A percentile compares a stretch with the other conserved stretches of the same genome.
These are phyloP conservation scores for Tetradesmus obliquus DNA, from an alignment of 139 green algal genomes.

Conservation along the genomic window DNA sequence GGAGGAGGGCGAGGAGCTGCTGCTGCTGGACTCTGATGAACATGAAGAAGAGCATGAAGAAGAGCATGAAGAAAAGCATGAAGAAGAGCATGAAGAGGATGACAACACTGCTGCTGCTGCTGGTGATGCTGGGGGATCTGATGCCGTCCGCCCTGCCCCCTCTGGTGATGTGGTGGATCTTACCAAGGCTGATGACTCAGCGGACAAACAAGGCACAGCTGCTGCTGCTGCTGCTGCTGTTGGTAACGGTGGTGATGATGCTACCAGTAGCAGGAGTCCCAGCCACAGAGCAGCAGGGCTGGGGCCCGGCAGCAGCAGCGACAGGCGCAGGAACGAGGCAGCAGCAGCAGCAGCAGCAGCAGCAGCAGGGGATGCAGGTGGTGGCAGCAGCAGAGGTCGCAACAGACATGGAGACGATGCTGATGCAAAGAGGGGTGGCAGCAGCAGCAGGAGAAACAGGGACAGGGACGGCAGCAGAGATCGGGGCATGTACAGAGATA, in stretches of 20 bases:
- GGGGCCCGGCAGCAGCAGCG: background rate
- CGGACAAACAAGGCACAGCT: background rate
- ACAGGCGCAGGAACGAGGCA: background rate
- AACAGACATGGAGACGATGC: background rate
- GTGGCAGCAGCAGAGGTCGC: background rate
- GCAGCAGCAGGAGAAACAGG: background rate
- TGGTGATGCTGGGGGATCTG: background rate
- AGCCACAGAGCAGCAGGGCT: background rate
- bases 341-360: background rate
- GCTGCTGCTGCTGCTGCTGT: background rate
- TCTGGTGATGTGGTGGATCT: background rate
- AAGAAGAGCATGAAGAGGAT: background rate
- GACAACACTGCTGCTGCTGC: background rate
- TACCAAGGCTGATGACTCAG: background rate
- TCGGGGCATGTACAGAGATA: background rate
- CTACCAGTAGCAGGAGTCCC: background rate
- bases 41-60: background rate
- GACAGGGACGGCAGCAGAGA: background rate
- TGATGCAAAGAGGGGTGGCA: background rate
- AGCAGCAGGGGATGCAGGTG: background rate
- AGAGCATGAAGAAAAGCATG: too few relatives aligned
- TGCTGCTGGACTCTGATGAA: background rate
- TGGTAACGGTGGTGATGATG: background rate
- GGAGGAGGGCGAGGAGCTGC: background rate
- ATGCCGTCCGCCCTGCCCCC: background rate